Percentiles rank a stretch among this genome's conserved stretches.
Conservation (phyloP, 73 alveolate genomes). For the Paramecium primaurelia region DNA sequence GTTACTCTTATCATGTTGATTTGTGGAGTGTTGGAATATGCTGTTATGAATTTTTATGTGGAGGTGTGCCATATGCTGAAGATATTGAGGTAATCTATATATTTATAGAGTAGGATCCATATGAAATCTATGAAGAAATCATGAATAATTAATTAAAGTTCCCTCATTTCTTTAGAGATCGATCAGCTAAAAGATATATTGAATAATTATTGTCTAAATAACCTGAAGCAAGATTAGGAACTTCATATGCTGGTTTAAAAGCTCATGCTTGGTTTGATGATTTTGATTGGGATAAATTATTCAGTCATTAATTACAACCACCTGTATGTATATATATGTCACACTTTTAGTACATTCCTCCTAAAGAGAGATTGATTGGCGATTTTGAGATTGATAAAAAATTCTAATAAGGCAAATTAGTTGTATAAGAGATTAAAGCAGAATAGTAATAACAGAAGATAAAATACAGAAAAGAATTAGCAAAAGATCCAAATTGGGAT, state of each 20-base stretch:
- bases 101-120: conserved; percentile 60
- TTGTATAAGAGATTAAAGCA: background rate
- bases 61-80: conserved; percentile 74
- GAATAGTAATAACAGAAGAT: conserved; percentile 23
- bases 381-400: conserved; percentile 2
- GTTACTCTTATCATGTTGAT: conserved; percentile 73
- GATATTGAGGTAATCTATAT: conserved; percentile 48
- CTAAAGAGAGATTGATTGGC: conserved; percentile 15
- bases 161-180: conserved; percentile 49
- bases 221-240: conserved; percentile 59
- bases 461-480: conserved; percentile 45
- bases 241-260: conserved; percentile 52
- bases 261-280: conserved; percentile 59
- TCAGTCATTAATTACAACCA: conserved; percentile 24
- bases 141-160: background rate
- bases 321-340: background rate
- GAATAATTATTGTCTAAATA: conserved; percentile 42
- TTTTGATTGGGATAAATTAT: conserved; percentile 60
- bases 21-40: conserved; percentile 75
- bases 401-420: conserved; percentile 26
- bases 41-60: conserved; percentile 74
- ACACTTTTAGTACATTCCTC: conserved; percentile 32
- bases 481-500: conserved; percentile 65
- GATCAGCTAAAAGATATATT: conserved; percentile 40
- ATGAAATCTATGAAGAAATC: conserved; percentile 64